phyloP scores from a whole-genome alignment of 2,329 filamentous ascomycete species.

The Trichoderma brevicompactum region DNA sequence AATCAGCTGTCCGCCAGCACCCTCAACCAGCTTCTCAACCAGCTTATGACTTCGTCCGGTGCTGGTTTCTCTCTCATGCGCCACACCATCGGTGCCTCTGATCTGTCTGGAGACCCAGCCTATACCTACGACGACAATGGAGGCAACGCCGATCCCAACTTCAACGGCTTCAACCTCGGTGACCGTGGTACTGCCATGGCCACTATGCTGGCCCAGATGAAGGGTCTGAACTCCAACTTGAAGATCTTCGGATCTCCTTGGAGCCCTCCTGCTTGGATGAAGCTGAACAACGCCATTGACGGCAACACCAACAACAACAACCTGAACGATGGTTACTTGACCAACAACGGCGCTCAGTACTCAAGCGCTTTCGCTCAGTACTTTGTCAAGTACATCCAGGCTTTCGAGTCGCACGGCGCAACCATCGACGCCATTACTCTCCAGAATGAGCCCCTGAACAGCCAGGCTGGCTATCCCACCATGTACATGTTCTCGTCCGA shows the following conservation, averaged over 20 bases:
- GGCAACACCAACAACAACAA: slow-evolving; percentile 42
- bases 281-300: slow-evolving; percentile 42
- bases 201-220: slow-evolving; percentile 42
- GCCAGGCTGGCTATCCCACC: slow-evolving; percentile 28
- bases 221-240: slow-evolving; percentile 40
- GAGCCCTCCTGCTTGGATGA: slow-evolving; percentile 49
- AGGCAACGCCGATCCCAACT: slow-evolving; percentile 38
- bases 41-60: slow-evolving; percentile 43
- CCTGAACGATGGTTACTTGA: slow-evolving; percentile 32
- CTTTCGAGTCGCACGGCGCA: slow-evolving; percentile 26
- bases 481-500: slow-evolving; percentile 31
- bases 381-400: slow-evolving; percentile 34
- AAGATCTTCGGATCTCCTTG: slow-evolving; percentile 46
- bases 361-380: slow-evolving; percentile 43
- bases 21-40: slow-evolving; percentile 41
- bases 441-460: slow-evolving; percentile 32
- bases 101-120: slow-evolving; percentile 44
- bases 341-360: slow-evolving; percentile 42
- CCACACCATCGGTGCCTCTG: slow-evolving; percentile 47
- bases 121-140: slow-evolving; percentile 47
- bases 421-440: slow-evolving; percentile 29
- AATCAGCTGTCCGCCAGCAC: slow-evolving; percentile 39
- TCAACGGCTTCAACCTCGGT: slow-evolving; percentile 42
- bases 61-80: slow-evolving; percentile 45
- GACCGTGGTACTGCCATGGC: slow-evolving; percentile 46